phyloP scores from a whole-genome alignment of 1,139 yeast genomes.

The Suhomyces yuchorum region DNA sequence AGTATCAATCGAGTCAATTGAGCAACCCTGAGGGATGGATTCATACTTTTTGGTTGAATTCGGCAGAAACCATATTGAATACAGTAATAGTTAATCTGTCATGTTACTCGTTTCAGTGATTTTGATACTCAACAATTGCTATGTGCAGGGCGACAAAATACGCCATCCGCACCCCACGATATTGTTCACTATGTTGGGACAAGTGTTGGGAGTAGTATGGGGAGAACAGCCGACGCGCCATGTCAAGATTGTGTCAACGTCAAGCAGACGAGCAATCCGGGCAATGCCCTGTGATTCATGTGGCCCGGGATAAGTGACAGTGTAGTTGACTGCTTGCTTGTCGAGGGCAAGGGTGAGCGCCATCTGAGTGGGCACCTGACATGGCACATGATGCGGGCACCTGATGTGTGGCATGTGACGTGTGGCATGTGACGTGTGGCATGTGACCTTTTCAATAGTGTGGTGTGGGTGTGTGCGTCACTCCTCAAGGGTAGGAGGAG shows the following conservation, averaged over 20 bases:
- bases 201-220: neutral
- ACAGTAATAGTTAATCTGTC: neutral
- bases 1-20: constrained; percentile 6
- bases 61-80: constrained; percentile 20
- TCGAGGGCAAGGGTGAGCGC: too few species aligned
- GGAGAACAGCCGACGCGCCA: neutral
- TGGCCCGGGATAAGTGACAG: too few species aligned
- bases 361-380: too few species aligned
- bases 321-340: too few species aligned
- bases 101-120: neutral
- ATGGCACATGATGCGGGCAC: too few species aligned
- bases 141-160: constrained; percentile 4
- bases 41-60: constrained; percentile 22
- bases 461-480: neutral
- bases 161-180: neutral
- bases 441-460: too few species aligned
- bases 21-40: neutral
- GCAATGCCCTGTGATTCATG: too few species aligned
- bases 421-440: neutral
- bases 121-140: constrained; percentile 8
- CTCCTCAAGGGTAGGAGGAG: too few species aligned
- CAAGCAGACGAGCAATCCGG: too few species aligned
- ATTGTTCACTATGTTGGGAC: neutral
- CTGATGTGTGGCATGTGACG: neutral
- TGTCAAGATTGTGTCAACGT: neutral